A percentile compares a stretch with the other conserved stretches of the same genome.
Evolutionary conservation across 2,329 filamentous ascomycete species (phyloP).

Genomic region (Incumbomyces lentus): DNA sequence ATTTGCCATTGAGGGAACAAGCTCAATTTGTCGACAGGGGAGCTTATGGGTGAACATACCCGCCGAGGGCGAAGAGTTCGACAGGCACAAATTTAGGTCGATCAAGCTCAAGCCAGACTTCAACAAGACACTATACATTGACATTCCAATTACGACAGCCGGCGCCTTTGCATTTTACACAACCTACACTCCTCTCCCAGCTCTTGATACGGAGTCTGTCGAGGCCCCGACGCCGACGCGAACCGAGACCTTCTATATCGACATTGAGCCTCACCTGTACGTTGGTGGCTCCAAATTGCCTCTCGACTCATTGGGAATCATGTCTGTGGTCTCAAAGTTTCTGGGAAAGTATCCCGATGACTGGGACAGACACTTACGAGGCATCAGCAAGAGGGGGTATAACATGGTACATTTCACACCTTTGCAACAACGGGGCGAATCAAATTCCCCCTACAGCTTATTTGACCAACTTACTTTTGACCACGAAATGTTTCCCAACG

Average conservation of each 20-base stretch:
- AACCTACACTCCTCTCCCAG: conserved; percentile 78
- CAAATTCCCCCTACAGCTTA: conserved; percentile 95
- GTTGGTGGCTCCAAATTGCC: conserved; percentile 67
- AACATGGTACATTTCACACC: conserved; percentile 99
- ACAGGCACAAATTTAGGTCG: conserved; percentile 69
- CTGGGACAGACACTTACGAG: conserved; percentile 80
- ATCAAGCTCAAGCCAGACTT: conserved; percentile 78
- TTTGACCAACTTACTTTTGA: conserved; percentile 89
- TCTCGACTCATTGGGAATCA: conserved; percentile 76
- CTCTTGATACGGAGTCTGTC: conserved; percentile 53
- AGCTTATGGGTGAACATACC: conserved; percentile 97
- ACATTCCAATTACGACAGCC: conserved; percentile 69
- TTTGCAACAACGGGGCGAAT: conserved; percentile 74
- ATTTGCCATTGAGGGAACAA: conserved; percentile 22
- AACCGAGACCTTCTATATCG: conserved; percentile 79
- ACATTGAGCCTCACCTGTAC: conserved; percentile 72
- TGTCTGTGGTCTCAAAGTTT: conserved; percentile 94
- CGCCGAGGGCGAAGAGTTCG: conserved; percentile 62
- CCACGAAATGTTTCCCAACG: conserved; percentile 66
- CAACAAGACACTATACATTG: conserved; percentile 81
- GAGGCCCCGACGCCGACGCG: conserved; percentile 47
- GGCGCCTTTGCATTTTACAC: conserved; percentile 93
- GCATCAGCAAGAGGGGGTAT: conserved; percentile 84
- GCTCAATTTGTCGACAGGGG: conserved; percentile 87
- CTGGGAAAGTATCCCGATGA: conserved; percentile 86